Evolutionary conservation across 2,329 filamentous ascomycete genomes (phyloP), one percentile per base, ranked within the genome.

Genomic region (Xylariaceae sp.): DNA sequence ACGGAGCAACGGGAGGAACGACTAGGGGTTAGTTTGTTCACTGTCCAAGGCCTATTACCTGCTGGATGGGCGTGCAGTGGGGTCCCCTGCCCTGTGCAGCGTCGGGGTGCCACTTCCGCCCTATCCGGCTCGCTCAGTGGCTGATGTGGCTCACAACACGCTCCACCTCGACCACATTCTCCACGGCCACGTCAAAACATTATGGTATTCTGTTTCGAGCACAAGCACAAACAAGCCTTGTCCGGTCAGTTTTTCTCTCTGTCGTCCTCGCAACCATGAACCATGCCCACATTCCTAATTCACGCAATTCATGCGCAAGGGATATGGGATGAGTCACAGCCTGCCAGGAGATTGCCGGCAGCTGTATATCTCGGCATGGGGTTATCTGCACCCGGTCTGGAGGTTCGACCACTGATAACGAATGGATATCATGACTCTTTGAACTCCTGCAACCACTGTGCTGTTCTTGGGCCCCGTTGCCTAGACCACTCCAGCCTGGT

Each of bases 321-420:
- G 16, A 17, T n/a, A n/a, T n/a, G 30, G 3, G 17, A 41, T 50
- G 48, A 50, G 37, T 70, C 69, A 73, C 4, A 62, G 30, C 30
- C 16, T n/a, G 30, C 30, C 30, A 11, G 22, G 22, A 26, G 11
- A n/a, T n/a, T n/a, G n/a, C n/a, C n/a, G n/a, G n/a, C n/a, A n/a
- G n/a, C n/a, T n/a, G n/a, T n/a, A n/a, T n/a, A n/a, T n/a, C n/a
- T n/a, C n/a, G n/a, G n/a, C n/a, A n/a, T n/a, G n/a, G n/a, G n/a
- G n/a, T n/a, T n/a, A n/a, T n/a, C n/a, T n/a, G n/a, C n/a, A n/a
- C n/a, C n/a, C n/a, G n/a, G n/a, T n/a, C n/a, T n/a, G n/a, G n/a
- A n/a, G n/a, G n/a, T n/a, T n/a, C n/a, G n/a, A n/a, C n/a, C n/a
- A n/a, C n/a, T n/a, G n/a, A n/a, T n/a, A n/a, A n/a, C n/a, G n/a